Conservation (phyloP, 163 green algal genomes). For the Volvox carteri region DNA sequence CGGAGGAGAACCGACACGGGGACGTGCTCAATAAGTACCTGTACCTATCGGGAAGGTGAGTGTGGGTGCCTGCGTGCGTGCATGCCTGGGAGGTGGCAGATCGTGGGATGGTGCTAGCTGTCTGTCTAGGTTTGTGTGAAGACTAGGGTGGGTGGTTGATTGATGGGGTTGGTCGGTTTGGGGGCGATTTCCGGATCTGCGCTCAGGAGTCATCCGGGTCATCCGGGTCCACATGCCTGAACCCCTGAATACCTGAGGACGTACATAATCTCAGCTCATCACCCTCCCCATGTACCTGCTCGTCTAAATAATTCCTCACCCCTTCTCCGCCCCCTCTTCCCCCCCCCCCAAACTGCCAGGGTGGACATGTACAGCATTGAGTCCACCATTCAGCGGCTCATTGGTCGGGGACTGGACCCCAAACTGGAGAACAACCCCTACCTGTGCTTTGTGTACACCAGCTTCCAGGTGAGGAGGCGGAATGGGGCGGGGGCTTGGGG, state of each 20-base stretch:
- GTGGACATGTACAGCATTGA: constrained; percentile 96
- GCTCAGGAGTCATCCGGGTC: too few species aligned
- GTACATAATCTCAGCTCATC: too few species aligned
- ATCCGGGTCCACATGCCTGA: too few species aligned
- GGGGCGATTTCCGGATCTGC: too few species aligned
- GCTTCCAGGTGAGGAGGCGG: constrained; percentile 95
- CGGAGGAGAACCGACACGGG: constrained; percentile 98
- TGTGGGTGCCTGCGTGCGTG: too few species aligned
- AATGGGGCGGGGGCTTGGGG: too few species aligned
- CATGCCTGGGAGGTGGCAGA: too few species aligned
- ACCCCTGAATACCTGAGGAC: too few species aligned
- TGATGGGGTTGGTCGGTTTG: not conserved
- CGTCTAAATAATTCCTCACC: too few species aligned
- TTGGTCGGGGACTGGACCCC: constrained; percentile 95
- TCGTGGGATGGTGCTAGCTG: too few species aligned
- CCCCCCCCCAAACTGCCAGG: constrained; percentile 43
- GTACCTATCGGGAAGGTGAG: constrained; percentile 62
- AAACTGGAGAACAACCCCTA: constrained; percentile 99
- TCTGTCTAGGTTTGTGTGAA: too few species aligned
- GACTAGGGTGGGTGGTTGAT: not conserved
- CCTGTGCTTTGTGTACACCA: constrained; percentile 98
- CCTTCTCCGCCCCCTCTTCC: not conserved
- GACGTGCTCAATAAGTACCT: constrained; percentile 92
- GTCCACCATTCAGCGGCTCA: constrained; percentile 97
- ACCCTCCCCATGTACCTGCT: too few species aligned